Evolutionary conservation across 352 stramenopile species (phyloP), one percentile per base, ranked within the genome.

Genomic region (Globisporangium spiculum): DNA sequence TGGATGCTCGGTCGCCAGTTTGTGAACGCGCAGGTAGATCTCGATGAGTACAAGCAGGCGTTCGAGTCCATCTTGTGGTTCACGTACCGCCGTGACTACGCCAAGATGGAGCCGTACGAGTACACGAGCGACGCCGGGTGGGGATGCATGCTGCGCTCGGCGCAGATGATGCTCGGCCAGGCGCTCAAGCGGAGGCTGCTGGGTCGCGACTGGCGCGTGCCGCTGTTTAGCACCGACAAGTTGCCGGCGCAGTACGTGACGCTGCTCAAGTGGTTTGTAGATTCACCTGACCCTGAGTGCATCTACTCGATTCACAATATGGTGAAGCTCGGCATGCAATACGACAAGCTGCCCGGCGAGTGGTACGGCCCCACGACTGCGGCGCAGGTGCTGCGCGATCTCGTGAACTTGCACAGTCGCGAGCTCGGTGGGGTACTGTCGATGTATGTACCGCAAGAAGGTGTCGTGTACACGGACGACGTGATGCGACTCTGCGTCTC

Each of bases 131-230:
- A 99, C 79, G 93, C 93, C 0, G 96, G 96, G 24, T 99, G 95
- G 95, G 96, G 96, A 27, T 99, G 96, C 72, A 99, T 99, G 96
- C 75, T 98, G 53, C 90, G 96, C 27, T 96, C 89, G 34, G 95
- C 94, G 24, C 95, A 98, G 72, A 98, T 98, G 95, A 77, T 99
- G 72, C 77, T 99, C 22, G 86, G 81, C 0, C 87, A 98, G 66
- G 90, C 91, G 8, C 76, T 98, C 9, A 80, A 96, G 72, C 79
- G 94, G 18, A 83, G 93, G 63, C 65, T 94, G 4, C 59, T 92
- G n/a, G 81, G 83, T 0, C 70, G 77, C 3, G 69, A 88, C 14
- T 93, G 78, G 78, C 62, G 60, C 9, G 65, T 83, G n/a, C 74
- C 78, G 4, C 57, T 72, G 9, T 79, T 83, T 46, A 71, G 73